Conservation (phyloP, 768 basidiomycete genomes). For the Psilocybe sp. region DNA sequence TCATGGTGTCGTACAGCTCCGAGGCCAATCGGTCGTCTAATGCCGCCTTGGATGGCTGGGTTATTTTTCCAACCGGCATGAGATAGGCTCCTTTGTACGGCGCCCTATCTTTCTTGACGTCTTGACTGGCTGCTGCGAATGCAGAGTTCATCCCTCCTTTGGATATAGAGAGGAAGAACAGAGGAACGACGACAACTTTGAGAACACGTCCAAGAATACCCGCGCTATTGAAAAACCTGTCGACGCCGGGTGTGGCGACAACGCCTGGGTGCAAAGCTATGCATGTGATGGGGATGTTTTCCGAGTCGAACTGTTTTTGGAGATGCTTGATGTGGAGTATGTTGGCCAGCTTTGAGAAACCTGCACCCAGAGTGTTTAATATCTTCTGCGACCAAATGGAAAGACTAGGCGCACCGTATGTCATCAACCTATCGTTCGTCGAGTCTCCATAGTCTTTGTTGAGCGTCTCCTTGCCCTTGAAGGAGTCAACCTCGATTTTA, state of each 20-base stretch:
- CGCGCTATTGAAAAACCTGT: conserved; percentile 7
- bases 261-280: conserved; percentile 41
- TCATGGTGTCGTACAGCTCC: conserved; percentile 38
- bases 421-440: conserved; percentile 15
- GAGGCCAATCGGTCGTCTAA: conserved; percentile 28
- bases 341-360: conserved; percentile 47
- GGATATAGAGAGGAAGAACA: conserved; percentile 15
- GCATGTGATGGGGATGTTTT: conserved; percentile 31
- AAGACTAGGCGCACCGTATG: conserved; percentile 26
- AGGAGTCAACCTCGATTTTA: not conserved
- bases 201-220: conserved; percentile 10
- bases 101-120: conserved; percentile 26
- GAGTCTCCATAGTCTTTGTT: conserved; percentile 30
- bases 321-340: conserved; percentile 48
- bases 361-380: conserved; percentile 23
- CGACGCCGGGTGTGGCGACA: conserved; percentile 26
- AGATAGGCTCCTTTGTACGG: conserved; percentile 37
- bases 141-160: conserved; percentile 34
- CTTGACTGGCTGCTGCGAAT: conserved; percentile 37
- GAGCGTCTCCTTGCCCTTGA: conserved; percentile 12
- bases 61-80: conserved; percentile 29
- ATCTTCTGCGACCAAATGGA: no score
- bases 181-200: conserved; percentile 6
- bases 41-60: conserved; percentile 23
- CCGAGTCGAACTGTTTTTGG: conserved; percentile 40